Evolutionary conservation across 768 basidiomycete species (phyloP).

Genomic region (Lactarius evosmus): DNA sequence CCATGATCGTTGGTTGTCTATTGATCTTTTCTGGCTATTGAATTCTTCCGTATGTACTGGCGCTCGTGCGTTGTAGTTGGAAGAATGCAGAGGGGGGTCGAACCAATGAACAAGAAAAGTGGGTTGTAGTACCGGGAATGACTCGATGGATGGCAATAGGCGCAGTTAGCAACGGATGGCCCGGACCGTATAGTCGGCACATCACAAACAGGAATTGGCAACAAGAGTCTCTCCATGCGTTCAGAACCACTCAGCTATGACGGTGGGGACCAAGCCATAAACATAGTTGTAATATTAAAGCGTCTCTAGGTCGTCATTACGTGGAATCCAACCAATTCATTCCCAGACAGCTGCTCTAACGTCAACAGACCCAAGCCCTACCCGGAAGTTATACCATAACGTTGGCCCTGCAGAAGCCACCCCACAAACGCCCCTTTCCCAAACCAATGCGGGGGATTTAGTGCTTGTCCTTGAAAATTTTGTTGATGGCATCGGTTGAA

Average conservation of each 20-base stretch:
- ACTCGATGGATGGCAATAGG: not conserved
- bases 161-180: not conserved
- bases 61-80: not conserved
- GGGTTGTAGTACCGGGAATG: slow-evolving; percentile 3
- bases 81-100: not conserved
- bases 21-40: not conserved
- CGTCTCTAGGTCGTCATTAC: not conserved
- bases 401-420: slow-evolving; percentile 3
- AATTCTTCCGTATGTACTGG: not conserved
- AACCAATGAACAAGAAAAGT: slow-evolving; percentile 7
- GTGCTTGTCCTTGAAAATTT: slow-evolving; percentile 66
- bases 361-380: slow-evolving; percentile 1
- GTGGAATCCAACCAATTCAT: slow-evolving; percentile 5
- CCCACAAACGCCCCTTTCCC: slow-evolving; percentile 6
- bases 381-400: slow-evolving; percentile 5
- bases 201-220: not conserved
- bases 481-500: slow-evolving; percentile 74
- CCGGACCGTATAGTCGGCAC: not conserved
- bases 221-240: not conserved
- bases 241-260: too few species aligned
- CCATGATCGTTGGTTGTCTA: slow-evolving; percentile 42
- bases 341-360: slow-evolving; percentile 17
- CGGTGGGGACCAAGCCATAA: slow-evolving; percentile 4
- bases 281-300: slow-evolving; percentile 14
- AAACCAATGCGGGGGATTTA: slow-evolving; percentile 21